Evolutionary conservation across 2,329 filamentous ascomycete species (phyloP), one percentile per base, ranked within the genome.

Genomic region (Cordyceps fumosorosea): DNA sequence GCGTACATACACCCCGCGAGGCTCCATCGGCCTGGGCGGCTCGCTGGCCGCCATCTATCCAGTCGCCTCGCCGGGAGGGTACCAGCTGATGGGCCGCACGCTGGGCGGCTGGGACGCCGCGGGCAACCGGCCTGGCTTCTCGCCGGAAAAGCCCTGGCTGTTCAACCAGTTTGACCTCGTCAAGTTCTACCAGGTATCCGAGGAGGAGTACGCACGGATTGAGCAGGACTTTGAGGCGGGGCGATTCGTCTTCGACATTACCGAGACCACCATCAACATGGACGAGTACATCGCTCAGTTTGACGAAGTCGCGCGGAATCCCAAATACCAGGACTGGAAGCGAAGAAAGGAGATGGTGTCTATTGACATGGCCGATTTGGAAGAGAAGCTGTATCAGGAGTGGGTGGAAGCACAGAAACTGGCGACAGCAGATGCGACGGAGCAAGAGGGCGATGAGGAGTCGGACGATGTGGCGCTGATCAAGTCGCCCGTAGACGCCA

Each of bases 401-500:
- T 66, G 69, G 56, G 66, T 60, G 8, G 64, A 45, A 18, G 65
- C 60, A 20, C 62, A 67, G 8, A 48, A 60, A 60, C 10, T 59
- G 42, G 60, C 45, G 58, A 29, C 53, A 58, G 50, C 65, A 66
- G 63, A 63, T 52, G 54, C 68, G n/a, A 34, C 1, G 40, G 55
- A 56, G 18, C 22, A 56, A 7, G 24, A 37, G 12, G 55, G 8
- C 10, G 44, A 56, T 40, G 52, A 45, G 24, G 40, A 47, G 62
- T 54, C 66, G 61, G 59, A 68, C 2, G 64, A 72, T 1, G 73
- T 75, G 26, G 65, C 73, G 1, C 66, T 70, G 1, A 71, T 81
- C 29, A 73, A 77, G 55, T 73, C 77, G 0, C 78, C 77, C 0
- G 70, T 81, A 37, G 76, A 78, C 44, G 81, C 81, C 7, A 84